Evolutionary conservation across 2,329 filamentous ascomycete genomes (phyloP), one percentile per base, ranked within the genome.

Genomic region (Paraphoma sp.): DNA sequence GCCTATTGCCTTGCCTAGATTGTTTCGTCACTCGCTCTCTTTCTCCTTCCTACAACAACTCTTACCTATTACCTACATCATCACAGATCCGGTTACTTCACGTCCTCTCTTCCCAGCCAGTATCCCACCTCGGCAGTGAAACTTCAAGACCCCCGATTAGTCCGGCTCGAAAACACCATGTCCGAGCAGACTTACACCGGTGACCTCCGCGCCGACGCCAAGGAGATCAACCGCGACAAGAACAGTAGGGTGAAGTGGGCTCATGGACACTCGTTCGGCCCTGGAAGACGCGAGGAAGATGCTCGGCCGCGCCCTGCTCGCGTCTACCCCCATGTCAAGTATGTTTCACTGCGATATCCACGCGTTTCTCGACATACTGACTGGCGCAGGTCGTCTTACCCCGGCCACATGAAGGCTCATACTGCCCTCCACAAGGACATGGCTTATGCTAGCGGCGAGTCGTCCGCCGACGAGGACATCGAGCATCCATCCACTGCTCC

Each of bases 191-290:
- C 77, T 69, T 75, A 80, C 68, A 80, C 79, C 66, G 71, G 75
- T 71, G 85, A 87, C 70, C 78, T 87, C 60, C 84, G 85, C 70
- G 81, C 80, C 72, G 76, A 76, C 63, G 79, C 82, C 68, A 82
- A 81, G 68, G 82, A 84, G 65, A 82, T 78, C 75, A 79, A 81
- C 64, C 82, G 82, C 69, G 79, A 79, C 68, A 79, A 80, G 69
- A 78, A 80, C 62, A 79, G 74, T 64, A 79, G 81, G 71, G 75
- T 78, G 64, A 84, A 84, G 71, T 84, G 81, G 81, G 78, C 78
- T 17, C 75, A 80, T 62, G 82, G 82, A 53, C 69, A 74, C 59
- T 75, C 69, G 2, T 75, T 67, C 46, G 73, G 75, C 48, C 77
- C 76, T 36, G 75, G 76, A 52, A 69, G 76, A 57, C 66, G 74